Percentiles rank a stretch among this genome's conserved stretches.
Evolutionary conservation across 805 yeast species (phyloP).

Genomic region (Yamadazyma akitaensis): DNA sequence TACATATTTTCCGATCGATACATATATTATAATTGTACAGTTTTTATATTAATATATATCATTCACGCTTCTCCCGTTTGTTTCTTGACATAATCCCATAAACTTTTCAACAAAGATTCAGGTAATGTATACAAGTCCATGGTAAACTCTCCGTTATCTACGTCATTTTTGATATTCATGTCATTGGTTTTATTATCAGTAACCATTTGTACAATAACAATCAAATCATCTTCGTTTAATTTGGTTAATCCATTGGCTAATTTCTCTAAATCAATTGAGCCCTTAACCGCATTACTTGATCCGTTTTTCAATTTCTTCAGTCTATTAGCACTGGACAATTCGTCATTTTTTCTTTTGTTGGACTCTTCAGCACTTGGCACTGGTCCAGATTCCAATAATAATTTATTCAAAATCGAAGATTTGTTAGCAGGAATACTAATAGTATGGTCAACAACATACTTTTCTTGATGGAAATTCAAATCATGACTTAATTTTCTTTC

Average conservation of each 20-base stretch:
- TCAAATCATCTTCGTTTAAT: conserved; percentile 85
- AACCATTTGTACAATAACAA: conserved; percentile 96
- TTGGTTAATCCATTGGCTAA: conserved; percentile 87
- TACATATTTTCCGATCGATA: neutral
- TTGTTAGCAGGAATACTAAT: conserved; percentile 74
- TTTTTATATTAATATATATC: conserved; percentile 3
- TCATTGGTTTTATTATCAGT: conserved; percentile 93
- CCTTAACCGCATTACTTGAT: conserved; percentile 52
- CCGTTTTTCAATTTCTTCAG: conserved; percentile 50
- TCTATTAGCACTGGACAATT: conserved; percentile 25
- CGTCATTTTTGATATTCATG: conserved; percentile 93
- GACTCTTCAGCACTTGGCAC: conserved; percentile 46
- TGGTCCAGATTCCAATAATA: conserved; percentile 78
- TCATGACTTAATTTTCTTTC: conserved; percentile 86
- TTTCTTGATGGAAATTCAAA: conserved; percentile 76
- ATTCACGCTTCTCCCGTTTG: conserved; percentile 39
- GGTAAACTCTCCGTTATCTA: conserved; percentile 95
- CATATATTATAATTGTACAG: conserved; percentile 3
- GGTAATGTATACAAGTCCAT: conserved; percentile 94
- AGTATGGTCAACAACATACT: conserved; percentile 73
- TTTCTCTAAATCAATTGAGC: conserved; percentile 81
- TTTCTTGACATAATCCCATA: conserved; percentile 91
- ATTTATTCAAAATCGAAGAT: conserved; percentile 61
- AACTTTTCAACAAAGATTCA: conserved; percentile 81
- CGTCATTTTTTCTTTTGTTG: conserved; percentile 27